Base-by-base conservation (phyloP, 768 basidiomycete genomes). In the Phylloporus sp. region DNA sequence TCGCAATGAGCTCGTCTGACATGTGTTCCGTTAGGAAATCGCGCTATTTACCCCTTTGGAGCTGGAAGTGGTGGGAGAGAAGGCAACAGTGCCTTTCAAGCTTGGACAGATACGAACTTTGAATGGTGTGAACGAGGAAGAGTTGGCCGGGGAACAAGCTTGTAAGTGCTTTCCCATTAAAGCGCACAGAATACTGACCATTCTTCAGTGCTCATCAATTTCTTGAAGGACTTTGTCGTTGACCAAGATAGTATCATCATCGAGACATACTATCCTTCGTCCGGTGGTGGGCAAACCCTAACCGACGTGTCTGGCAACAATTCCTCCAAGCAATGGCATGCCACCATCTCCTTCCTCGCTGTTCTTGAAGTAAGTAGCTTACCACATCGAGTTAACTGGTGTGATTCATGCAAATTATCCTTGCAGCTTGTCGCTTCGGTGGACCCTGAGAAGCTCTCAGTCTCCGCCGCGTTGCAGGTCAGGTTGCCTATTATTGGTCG, bases 211-310 rank as follows among this genome's bases (percentile, higher is more conserved):
- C 20, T 41, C 6, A 23, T 49, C 18, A 42, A 42, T 15, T 49
- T 49, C 40, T 18, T 49, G 16, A 42, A 49, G 24, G 48, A 34
- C 23, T 41, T 49, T 26, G 40, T 42, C n/a, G 29, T 49, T 3
- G 23, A 11, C n/a, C 12, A 16, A 7, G n/a, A 11, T n/a, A 29
- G 47, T 2, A 28, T 48, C 27, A 10, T 39, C 38, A 28, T 39
- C 24, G 36, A 48, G 22, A 48, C 36, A 8, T 38, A 22, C 28
- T 48, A 46, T 29, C 15, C 26, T 6, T 6, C 27, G 9, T 18
- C 42, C 15, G 24, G 18, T 16, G 40, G 26, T 0, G 13, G 26
- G 12, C 7, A 24, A 4, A 24, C 40, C n/a, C n/a, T n/a, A n/a
- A n/a, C n/a, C n/a, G n/a, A n/a, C n/a, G n/a, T n/a, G n/a, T n/a